Base-by-base conservation (phyloP, 441 rosid species). In the Flueggea neowawraea region DNA sequence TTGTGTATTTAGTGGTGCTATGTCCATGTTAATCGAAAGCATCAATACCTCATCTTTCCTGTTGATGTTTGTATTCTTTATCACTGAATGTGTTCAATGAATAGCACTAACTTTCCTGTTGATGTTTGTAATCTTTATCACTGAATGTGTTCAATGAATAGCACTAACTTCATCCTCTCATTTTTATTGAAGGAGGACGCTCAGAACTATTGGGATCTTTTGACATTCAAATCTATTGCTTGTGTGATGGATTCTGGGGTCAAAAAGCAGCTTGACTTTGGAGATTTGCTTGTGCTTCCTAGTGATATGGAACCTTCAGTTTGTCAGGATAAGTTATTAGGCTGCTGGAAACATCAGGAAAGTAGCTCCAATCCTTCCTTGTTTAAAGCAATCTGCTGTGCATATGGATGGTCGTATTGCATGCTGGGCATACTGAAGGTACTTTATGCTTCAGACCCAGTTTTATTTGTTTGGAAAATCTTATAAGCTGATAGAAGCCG, bases 401-500 rank as follows among this genome's bases (percentile, higher is more conserved):
- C 91, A 22, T 87, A 91, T 71, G 97, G 97, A 50, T 86, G 89
- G 94, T 84, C 89, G 16, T 94, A 89, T 71, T 67, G 91, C 66
- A 69, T 83, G 60, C 86, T 94, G 39, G 99, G 97, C 73, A 59
- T 94, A 51, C 57, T 94, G 52, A 94, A 91, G 99, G 99, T 90
- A 77, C 41, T 36, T 51, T 51, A 54, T 52, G 22, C 15, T 49
- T 16, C 36, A 16, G 5, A 22, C 12, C 17, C 16, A 41, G 33
- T 36, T 65, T 52, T 52, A 36, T 36, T 41, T 32, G 31, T 54
- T 52, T 31, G 55, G 14, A 15, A 13, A 65, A 52, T 33, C n/a
- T 55, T 16, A 50, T 39, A 8, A 47, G 41, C 47, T 52, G 3
- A 43, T 43, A 11, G 12, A 43, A 22, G 28, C 28, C 28, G 28